Base-by-base conservation (phyloP, 345 rosid species). In the Eutrema japonicum region DNA sequence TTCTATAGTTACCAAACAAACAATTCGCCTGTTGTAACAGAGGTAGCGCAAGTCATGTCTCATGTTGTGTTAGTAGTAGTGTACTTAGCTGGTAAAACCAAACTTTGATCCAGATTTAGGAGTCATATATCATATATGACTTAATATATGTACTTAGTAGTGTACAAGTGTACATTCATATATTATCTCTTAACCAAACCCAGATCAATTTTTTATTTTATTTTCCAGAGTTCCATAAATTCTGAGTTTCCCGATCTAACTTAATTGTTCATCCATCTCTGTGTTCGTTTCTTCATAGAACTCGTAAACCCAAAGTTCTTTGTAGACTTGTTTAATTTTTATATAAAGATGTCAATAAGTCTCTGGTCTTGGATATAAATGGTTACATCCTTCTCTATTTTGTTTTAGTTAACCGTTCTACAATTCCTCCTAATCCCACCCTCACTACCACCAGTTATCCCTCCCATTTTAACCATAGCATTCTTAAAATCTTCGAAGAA, bases 391-490 rank as follows among this genome's bases (percentile, higher is more conserved):
- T 4, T 8, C 9, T 38, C 42, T 37, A 7, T 29, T n/a, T 16
- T 33, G 14, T 26, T 26, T 78, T 72, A 85, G 32, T 86, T 82
- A 71, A 79, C 66, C 2, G 22, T 10, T 66, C 94, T 81, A 51
- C 92, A 89, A 48, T 83, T 87, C 65, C 70, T 60, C 0, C 96
- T 80, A 14, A 85, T 75, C 68, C 85, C 77, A 0, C 87, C 89
- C 0, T 61, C 46, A 36, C 27, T 74, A 0, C 78, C 74, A 9
- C 74, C 53, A 2, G 73, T 59, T 50, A 92, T 46, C 67, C 78
- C 82, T 49, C 96, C 92, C 96, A 89, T 86, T 47, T 71, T 90
- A 8, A 86, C 8, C 93, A 87, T 86, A 6, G 92, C 90, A 10
- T 33, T 80, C 80, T 77, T 83, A 75, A 89, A 93, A 53, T 87